A percentile compares a stretch with the other conserved stretches of the same genome.
These are phyloP conservation scores for Claviceps africana DNA, from an alignment of 2,329 filamentous ascomycete species.

Conservation along the genomic window DNA sequence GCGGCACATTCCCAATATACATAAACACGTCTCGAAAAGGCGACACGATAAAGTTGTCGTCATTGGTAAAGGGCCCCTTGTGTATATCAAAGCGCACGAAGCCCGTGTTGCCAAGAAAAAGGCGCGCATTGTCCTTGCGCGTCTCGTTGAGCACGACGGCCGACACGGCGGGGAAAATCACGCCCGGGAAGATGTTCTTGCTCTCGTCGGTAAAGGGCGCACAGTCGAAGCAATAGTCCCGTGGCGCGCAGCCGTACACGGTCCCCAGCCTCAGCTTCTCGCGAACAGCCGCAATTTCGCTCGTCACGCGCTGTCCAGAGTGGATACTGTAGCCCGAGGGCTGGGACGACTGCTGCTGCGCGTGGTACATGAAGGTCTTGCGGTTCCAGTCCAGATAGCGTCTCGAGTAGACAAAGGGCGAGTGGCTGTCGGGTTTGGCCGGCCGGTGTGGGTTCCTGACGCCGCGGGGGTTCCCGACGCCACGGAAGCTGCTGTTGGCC, in stretches of 20 bases:
- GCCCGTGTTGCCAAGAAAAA: slow-evolving; percentile 48
- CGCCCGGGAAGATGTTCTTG: slow-evolving; percentile 39
- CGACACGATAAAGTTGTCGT: slow-evolving; percentile 38
- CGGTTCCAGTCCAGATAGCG: slow-evolving; percentile 58
- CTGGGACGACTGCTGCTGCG: slow-evolving; percentile 19
- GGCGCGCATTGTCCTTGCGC: slow-evolving; percentile 33
- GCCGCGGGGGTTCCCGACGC: slow-evolving; percentile 21
- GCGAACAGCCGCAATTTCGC: slow-evolving; percentile 35
- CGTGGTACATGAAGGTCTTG: slow-evolving; percentile 50
- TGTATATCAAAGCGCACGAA: slow-evolving; percentile 47
- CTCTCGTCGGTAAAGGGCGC: slow-evolving; percentile 35
- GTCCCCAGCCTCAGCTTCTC: slow-evolving; percentile 39
- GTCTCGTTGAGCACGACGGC: slow-evolving; percentile 37
- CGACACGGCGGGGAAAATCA: slow-evolving; percentile 36
- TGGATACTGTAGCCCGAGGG: too few species aligned
- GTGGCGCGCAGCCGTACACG: slow-evolving; percentile 46
- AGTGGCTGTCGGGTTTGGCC: slow-evolving; percentile 22
- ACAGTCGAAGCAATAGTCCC: slow-evolving; percentile 44
- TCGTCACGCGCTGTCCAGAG: slow-evolving; percentile 29
- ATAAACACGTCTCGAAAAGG: slow-evolving; percentile 40
- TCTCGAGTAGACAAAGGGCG: slow-evolving; percentile 35
- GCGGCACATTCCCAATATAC: slow-evolving; percentile 39
- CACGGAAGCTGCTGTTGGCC: slow-evolving; percentile 27
- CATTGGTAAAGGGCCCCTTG: slow-evolving; percentile 46
- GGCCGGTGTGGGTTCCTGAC: slow-evolving; percentile 26